Evolutionary conservation across 2,329 filamentous ascomycete species (phyloP), one percentile per base, ranked within the genome.

Genomic region (Alternaria ethzedia): DNA sequence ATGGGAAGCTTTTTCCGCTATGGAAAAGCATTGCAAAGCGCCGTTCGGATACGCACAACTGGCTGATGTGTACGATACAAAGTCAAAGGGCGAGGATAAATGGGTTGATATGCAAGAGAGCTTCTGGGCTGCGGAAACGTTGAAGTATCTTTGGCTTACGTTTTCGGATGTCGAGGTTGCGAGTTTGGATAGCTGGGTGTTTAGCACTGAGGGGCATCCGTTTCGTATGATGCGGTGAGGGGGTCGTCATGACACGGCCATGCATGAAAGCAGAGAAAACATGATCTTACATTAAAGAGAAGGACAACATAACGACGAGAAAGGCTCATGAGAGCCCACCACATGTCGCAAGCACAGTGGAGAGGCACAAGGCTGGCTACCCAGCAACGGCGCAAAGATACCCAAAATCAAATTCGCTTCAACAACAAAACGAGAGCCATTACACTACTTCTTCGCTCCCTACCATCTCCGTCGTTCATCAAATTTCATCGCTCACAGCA

Each of bases 151-250:
- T 6, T 82, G 73, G 65, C 64, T 82, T n/a, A 77, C 78, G 3
- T 82, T 82, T 65, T 64, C 70, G 4, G 75, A 80, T 57, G 73
- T 72, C 6, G 71, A 78, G 6, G 74, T 76, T 2, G 78, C 72
- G 62, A 81, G 73, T 65, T 65, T 82, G 66, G 79, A 82, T 71
- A 71, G 70, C 7, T 82, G 80, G 80, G 80, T 82, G 20, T 83
- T 82, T 68, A 83, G 78, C 63, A 83, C 81, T 6, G 82, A 82
- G 68, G 81, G 77, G 8, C 79, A 81, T 76, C 63, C 73, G 6
- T 81, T 82, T 32, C 70, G 79, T 52, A 80, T 81, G 72, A 81
- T 79, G 49, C 66, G 77, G 51, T 78, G 67, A 74, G 43, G 15
- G 6, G 15, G 15, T 2, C 21, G n/a, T 20, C 6, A 36, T 15